Evolutionary conservation across 305 asterid species (phyloP), one percentile per base, ranked within the genome.

Genomic region (Solanum hybrid): DNA sequence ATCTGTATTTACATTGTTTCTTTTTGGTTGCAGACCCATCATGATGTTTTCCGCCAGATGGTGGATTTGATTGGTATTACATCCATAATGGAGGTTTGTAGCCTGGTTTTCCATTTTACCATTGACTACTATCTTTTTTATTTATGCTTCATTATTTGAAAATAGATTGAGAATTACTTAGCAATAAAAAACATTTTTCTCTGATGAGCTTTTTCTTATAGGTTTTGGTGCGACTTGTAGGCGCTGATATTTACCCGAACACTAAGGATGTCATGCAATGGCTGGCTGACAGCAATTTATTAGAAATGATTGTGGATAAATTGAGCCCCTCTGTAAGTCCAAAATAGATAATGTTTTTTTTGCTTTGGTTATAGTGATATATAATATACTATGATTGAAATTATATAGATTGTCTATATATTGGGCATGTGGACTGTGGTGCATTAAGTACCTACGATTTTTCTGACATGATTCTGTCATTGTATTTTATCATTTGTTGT

Each of bases 61-160:
- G 99, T 98, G 90, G 98, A 98, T 96, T 95, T 98, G 94, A 98
- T 98, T 90, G 99, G 99, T 75, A 95, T 98, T 92, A 98, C 99
- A 83, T 98, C 99, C 90, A 96, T 98, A 89, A 98, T 97, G 99
- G 99, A 98, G 99, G 99, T 97, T 90, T 87, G 91, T 90, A 85
- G 88, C 75, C 20, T 10, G 36, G 37, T 82, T 82, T 82, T 82
- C 37, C 37, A 41, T 27, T 82, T 82, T 26, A 41, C 72, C 37
- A 12, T 82, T 22, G 34, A 26, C 70, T 37, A 45, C 10, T 17
- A 27, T 45, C 27, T 84, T 45, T 83, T 45, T 57, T 57, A 32
- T 85, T 85, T 85, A 31, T 85, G n/a, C 75, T 85, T 31, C 88
- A 6, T 57, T 68, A 11, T 85, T 85, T 85, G 27, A 45, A 57